phyloP scores from a whole-genome alignment of 2,329 filamentous ascomycete species.

The Phialemonium atrogriseum region DNA sequence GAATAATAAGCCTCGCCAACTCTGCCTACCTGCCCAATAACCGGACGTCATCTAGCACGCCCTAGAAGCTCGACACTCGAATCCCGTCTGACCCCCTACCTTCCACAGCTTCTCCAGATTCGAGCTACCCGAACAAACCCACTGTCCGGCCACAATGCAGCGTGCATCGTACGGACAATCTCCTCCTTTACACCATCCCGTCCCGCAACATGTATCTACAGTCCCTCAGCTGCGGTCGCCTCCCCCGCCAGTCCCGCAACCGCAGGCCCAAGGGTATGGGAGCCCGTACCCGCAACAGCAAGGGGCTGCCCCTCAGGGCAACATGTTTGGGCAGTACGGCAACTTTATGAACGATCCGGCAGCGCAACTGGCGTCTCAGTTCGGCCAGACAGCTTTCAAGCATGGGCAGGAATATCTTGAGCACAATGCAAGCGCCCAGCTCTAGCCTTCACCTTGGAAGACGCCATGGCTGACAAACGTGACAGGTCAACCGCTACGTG shows the following conservation, averaged over 20 bases:
- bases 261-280: conserved; percentile 55
- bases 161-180: conserved; percentile 78
- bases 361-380: conserved; percentile 88
- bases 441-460: background rate
- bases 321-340: conserved; percentile 66
- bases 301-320: conserved; percentile 36
- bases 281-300: conserved; percentile 70
- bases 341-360: conserved; percentile 95
- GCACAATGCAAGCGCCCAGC: conserved; percentile 64
- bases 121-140: conserved; percentile 3
- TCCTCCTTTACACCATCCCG: conserved; percentile 90
- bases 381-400: conserved; percentile 84
- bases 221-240: conserved; percentile 95
- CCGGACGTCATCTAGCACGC: too few species aligned
- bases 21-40: too few species aligned
- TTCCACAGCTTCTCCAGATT: too few species aligned
- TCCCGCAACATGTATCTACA: conserved; percentile 96
- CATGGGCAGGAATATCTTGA: conserved; percentile 93
- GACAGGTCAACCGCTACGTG: conserved; percentile 61
- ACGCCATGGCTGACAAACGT: conserved; percentile 1
- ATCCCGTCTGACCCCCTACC: too few species aligned
- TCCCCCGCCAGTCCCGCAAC: conserved; percentile 65
- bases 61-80: too few species aligned
- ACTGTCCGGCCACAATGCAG: conserved; percentile 57
- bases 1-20: too few species aligned